Percentiles rank a stretch among this genome's conserved stretches.
Evolutionary conservation across 2,329 filamentous ascomycete genomes (phyloP).

Genomic region (Leptoxyphium fumago): DNA sequence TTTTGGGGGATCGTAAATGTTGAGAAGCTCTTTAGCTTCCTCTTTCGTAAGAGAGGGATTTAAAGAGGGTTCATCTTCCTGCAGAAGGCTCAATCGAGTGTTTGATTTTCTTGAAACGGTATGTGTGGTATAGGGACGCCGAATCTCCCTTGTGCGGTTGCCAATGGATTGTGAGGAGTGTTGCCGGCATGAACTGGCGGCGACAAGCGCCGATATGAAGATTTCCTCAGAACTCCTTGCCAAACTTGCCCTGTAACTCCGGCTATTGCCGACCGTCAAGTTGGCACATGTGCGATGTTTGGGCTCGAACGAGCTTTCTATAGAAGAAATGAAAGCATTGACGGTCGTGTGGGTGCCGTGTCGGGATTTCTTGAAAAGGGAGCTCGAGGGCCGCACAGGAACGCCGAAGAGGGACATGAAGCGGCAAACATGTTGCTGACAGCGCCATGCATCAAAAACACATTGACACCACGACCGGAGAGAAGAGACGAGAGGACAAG

Average conservation of each 20-base stretch:
- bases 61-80: too few species aligned
- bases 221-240: slow-evolving; percentile 31
- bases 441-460: not conserved
- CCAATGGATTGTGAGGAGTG: not conserved
- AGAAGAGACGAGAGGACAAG: not conserved
- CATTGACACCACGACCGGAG: not conserved
- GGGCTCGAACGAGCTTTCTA: too few species aligned
- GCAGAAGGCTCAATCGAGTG: too few species aligned
- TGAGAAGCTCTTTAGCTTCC: slow-evolving; percentile 33
- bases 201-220: slow-evolving; percentile 39
- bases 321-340: too few species aligned
- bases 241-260: not conserved
- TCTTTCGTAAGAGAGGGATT: slow-evolving; percentile 20
- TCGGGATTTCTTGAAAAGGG: not conserved
- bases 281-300: not conserved
- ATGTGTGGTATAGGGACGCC: not conserved
- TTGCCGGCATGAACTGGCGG: slow-evolving; percentile 33
- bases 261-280: not conserved
- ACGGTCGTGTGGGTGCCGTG: not conserved
- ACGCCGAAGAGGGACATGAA: slow-evolving; percentile 49
- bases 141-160: not conserved
- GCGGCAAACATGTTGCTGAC: slow-evolving; percentile 42
- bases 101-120: too few species aligned
- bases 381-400: slow-evolving; percentile 31
- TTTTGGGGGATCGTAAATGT: slow-evolving; percentile 27